Conservation (phyloP, 352 stramenopile species). For the Thraustotheca clavata region DNA sequence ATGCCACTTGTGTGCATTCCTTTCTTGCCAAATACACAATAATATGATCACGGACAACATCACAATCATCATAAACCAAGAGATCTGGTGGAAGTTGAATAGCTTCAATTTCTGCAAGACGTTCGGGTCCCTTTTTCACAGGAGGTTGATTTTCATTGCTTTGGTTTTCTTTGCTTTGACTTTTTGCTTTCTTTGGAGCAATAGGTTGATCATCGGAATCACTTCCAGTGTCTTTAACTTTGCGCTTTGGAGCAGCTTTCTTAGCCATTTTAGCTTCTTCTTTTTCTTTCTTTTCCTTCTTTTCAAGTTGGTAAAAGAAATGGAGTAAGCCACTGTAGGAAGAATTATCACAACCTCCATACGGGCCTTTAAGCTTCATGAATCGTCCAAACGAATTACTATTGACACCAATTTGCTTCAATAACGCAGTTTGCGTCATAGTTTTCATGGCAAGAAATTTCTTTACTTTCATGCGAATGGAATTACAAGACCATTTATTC, state of each 20-base stretch:
- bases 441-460: neutral
- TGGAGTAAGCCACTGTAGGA: slow-evolving; percentile 31
- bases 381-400: slow-evolving; percentile 21
- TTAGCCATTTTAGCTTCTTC: neutral
- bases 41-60: slow-evolving; percentile 45
- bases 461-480: neutral
- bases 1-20: slow-evolving; percentile 30
- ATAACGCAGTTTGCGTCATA: neutral
- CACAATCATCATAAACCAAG: slow-evolving; percentile 46
- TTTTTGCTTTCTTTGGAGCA: slow-evolving; percentile 19
- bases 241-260: neutral
- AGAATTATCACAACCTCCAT: slow-evolving; percentile 32
- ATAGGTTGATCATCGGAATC: slow-evolving; percentile 22
- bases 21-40: slow-evolving; percentile 32
- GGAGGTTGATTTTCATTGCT: neutral
- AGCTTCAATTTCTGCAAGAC: slow-evolving; percentile 31
- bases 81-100: slow-evolving; percentile 34
- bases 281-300: slow-evolving; percentile 21
- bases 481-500: slow-evolving; percentile 8
- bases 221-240: neutral
- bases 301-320: slow-evolving; percentile 34
- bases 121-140: slow-evolving; percentile 23
- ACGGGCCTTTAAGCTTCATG: slow-evolving; percentile 43
- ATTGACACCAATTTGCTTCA: neutral
- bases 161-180: slow-evolving; percentile 15